Conservation (phyloP, 495 filamentous ascomycete genomes). For the Penicillium tannophilum region DNA sequence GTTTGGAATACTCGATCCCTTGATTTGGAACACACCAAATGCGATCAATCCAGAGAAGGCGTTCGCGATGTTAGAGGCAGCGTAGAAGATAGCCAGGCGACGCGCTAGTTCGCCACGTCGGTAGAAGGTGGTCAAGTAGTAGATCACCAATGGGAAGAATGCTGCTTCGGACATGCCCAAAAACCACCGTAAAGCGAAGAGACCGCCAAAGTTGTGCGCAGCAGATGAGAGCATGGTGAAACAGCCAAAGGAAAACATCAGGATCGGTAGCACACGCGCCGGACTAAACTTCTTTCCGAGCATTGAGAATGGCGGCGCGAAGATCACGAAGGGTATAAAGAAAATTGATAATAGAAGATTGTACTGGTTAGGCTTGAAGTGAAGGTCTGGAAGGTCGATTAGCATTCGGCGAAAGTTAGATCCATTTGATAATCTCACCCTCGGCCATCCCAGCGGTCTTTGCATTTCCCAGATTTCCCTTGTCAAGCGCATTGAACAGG, state of each 20-base stretch:
- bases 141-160: slow-evolving; percentile 69
- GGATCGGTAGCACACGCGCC: slow-evolving; percentile 57
- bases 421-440: slow-evolving; percentile 29
- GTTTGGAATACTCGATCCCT: slow-evolving; percentile 46
- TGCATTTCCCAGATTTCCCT: slow-evolving; percentile 68
- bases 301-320: slow-evolving; percentile 63
- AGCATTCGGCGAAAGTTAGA: neutral
- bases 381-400: slow-evolving; percentile 38
- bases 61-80: slow-evolving; percentile 67
- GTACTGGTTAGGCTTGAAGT: slow-evolving; percentile 64
- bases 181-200: slow-evolving; percentile 56
- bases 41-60: slow-evolving; percentile 72
- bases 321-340: slow-evolving; percentile 71
- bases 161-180: slow-evolving; percentile 69
- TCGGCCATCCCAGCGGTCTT: slow-evolving; percentile 60
- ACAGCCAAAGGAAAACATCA: slow-evolving; percentile 67
- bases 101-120: slow-evolving; percentile 73
- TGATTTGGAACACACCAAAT: slow-evolving; percentile 73
- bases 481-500: slow-evolving; percentile 63
- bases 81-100: slow-evolving; percentile 75
- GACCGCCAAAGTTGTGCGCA: slow-evolving; percentile 60
- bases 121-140: slow-evolving; percentile 65
- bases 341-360: slow-evolving; percentile 70
- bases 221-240: slow-evolving; percentile 58
- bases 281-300: slow-evolving; percentile 67